Base-by-base conservation (phyloP, 2,329 filamentous ascomycete species). In the Stagonosporopsis rhizophila region DNA sequence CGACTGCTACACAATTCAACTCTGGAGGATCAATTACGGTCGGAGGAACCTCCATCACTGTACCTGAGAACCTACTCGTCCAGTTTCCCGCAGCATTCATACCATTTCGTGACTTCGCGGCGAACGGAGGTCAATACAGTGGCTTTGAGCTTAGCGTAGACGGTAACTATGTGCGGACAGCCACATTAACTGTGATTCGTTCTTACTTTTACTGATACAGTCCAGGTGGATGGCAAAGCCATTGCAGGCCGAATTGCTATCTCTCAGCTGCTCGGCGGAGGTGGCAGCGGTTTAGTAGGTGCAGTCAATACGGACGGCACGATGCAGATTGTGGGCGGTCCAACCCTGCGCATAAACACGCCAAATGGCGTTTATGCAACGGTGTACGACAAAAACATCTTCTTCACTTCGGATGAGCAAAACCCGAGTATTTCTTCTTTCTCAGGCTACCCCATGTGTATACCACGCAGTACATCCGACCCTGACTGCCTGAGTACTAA, bases 361-460 rank as follows among this genome's bases (percentile, higher is more conserved):
- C 80, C 80, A 20, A 79, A 79, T 51, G 79, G 71, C 1, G 71
- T 79, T 11, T 82, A 79, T 6, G 61, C 45, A 12, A 69, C 73
- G 4, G 44, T 52, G 23, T 47, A 58, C 15, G 50, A 64, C n/a
- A 32, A 55, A 3, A 39, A 56, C 4, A 78, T 78, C 0, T 75
- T 78, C 51, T 81, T 81, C 67, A 79, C 79, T 0, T 79, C 80
- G 1, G 81, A 83, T 59, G 80, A 81, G 47, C 70, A 77, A 53
- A 83, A 77, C 56, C 81, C 81, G 0, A 79, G 76, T 44, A 74
- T 83, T 51, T 76, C 74, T 5, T 77, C 79, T 2, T 82, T 81
- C 64, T 79, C 77, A 9, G 81, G 81, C 0, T 83, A 82, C 49
- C 81, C 81, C 3, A 82, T 83, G 80, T 83, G 81, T 51, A 78